These are phyloP conservation scores for Mallotus japonicus DNA, from an alignment of 441 rosid genomes.

Conservation along the genomic window DNA sequence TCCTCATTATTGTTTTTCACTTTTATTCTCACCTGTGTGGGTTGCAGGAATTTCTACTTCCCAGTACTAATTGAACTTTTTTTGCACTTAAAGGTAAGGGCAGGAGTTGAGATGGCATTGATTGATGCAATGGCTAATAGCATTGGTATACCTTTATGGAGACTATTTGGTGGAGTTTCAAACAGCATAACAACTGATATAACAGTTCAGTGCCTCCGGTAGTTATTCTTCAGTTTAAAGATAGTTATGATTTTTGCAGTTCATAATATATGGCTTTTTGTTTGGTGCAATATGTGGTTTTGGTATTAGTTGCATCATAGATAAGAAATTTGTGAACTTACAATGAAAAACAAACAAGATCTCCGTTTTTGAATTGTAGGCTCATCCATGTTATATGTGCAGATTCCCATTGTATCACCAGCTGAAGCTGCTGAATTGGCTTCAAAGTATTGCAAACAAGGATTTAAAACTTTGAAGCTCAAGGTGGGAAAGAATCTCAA, in stretches of 20 bases:
- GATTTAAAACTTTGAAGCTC: conserved; percentile 83
- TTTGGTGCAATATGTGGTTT: conserved; percentile 8
- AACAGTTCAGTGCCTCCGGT: conserved; percentile 56
- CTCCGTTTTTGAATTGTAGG: not conserved
- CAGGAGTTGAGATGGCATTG: conserved; percentile 93
- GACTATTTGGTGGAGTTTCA: conserved; percentile 80
- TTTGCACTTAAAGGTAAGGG: conserved; percentile 63
- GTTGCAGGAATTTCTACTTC: conserved; percentile 1
- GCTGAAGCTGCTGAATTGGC: conserved; percentile 77
- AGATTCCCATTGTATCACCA: conserved; percentile 90
- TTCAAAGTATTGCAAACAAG: conserved; percentile 57
- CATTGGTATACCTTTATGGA: conserved; percentile 67
- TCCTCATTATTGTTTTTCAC: not conserved
- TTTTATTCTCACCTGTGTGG: not conserved
- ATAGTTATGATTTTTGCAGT: conserved; percentile 3
- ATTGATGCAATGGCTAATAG: conserved; percentile 84
- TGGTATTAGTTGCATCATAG: not conserved
- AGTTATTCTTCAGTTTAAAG: conserved; percentile 1
- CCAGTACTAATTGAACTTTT: conserved; percentile 22
- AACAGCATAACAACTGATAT: conserved; percentile 69
- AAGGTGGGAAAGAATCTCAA: conserved; percentile 81
- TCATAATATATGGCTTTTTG: not conserved
- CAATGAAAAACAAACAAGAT: not conserved
- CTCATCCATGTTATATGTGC: conserved; percentile 25
- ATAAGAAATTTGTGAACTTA: not conserved